These are phyloP conservation scores for Podila verticillata DNA, from an alignment of 192 early-diverging fungal species.

Conservation along the genomic window DNA sequence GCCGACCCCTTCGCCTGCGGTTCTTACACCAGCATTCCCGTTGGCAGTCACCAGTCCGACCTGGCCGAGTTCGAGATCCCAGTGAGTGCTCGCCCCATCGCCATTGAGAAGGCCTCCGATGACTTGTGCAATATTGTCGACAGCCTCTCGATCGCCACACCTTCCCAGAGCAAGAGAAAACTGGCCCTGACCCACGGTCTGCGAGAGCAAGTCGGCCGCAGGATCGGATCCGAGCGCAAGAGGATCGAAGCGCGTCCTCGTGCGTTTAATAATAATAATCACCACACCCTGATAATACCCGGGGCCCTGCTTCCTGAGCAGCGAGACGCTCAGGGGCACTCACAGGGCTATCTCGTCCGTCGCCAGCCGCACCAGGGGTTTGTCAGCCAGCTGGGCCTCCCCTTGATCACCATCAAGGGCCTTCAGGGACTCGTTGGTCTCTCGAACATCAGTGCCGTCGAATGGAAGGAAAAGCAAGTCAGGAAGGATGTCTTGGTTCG, in stretches of 20 bases:
- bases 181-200: background rate
- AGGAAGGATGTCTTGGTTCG: background rate
- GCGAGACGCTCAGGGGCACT: background rate
- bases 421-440: background rate
- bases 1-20: conserved; percentile 56
- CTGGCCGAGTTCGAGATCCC: conserved; percentile 54
- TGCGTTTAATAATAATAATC: conserved; percentile 1
- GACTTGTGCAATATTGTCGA: background rate
- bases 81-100: conserved; percentile 25
- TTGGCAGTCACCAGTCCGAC: conserved; percentile 48
- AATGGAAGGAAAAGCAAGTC: background rate
- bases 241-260: background rate
- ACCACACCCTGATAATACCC: background rate
- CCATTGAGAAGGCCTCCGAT: background rate
- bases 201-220: background rate
- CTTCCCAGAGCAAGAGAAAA: background rate
- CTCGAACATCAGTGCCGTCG: background rate
- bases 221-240: background rate
- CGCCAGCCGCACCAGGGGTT: background rate
- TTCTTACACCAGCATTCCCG: conserved; percentile 57
- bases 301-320: conserved; percentile 1
- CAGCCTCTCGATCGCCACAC: background rate
- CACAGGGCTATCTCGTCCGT: conserved; percentile 1
- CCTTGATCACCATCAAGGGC: background rate
- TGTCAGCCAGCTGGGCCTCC: background rate